Evolutionary conservation across 1,139 yeast genomes (phyloP).

Genomic region (Yamadazyma triangularis): DNA sequence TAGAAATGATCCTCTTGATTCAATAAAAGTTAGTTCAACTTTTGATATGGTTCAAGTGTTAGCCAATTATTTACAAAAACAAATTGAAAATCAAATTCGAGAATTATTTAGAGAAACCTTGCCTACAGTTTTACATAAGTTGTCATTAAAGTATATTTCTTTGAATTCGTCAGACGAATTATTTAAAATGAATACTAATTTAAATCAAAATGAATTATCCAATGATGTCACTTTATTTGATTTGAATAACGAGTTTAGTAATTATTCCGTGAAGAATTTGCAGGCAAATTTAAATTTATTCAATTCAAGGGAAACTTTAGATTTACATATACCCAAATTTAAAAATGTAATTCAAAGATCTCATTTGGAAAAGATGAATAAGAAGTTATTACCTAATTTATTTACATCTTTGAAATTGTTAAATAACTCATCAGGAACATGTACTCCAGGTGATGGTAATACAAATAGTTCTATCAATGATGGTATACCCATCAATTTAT

Average conservation of each 20-base stretch:
- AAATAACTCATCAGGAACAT: slow-evolving; percentile 3
- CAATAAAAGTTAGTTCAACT: slow-evolving; percentile 76
- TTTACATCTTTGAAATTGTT: slow-evolving; percentile 31
- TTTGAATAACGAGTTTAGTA: slow-evolving; percentile 15
- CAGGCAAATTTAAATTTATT: slow-evolving; percentile 66
- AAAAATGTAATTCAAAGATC: slow-evolving; percentile 56
- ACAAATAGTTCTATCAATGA: slow-evolving; percentile 17
- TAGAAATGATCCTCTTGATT: slow-evolving; percentile 82
- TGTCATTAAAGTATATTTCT: slow-evolving; percentile 66
- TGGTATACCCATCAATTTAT: slow-evolving; percentile 37
- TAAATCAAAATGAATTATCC: neutral
- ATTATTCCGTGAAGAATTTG: slow-evolving; percentile 63
- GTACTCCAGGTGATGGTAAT: too few species aligned
- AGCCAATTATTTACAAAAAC: slow-evolving; percentile 74
- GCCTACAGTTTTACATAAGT: slow-evolving; percentile 74
- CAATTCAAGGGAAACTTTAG: slow-evolving; percentile 75
- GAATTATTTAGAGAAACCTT: slow-evolving; percentile 79
- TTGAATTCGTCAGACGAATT: slow-evolving; percentile 5
- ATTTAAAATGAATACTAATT: slow-evolving; percentile 1
- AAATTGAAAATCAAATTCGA: slow-evolving; percentile 77
- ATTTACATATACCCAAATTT: slow-evolving; percentile 57
- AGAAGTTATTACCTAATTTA: slow-evolving; percentile 34
- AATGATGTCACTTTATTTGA: slow-evolving; percentile 16
- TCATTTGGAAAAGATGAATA: slow-evolving; percentile 37
- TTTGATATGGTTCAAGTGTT: slow-evolving; percentile 82